Base-by-base conservation (phyloP, 371 early-diverging fungal species). In the Rhizopus delemar region DNA sequence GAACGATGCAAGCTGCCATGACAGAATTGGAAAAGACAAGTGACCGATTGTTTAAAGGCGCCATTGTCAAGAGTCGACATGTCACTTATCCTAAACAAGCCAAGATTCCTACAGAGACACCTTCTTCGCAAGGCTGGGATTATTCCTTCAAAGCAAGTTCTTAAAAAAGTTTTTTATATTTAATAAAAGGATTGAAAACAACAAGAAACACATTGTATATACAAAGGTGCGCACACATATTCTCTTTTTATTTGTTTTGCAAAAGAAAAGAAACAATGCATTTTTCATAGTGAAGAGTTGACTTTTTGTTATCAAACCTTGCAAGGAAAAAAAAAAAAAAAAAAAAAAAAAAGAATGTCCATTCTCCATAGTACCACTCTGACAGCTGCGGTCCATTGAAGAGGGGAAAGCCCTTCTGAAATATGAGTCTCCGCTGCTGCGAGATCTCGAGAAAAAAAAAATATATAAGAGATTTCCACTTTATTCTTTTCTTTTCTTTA, bases 101-200 rank as follows among this genome's bases (percentile, higher is more conserved):
- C 74, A 84, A 86, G 62, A 88, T 87, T 51, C 83, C 89, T 36
- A 87, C 89, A 4, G 90, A 90, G 62, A 90, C 90, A 22, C 89
- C 90, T 22, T 79, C 89, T 41, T 67, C 77, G 41, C 76, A 80
- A 68, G 82, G 84, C 56, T 90, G 90, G 90, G 81, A 90, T 65
- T 85, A 87, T 60, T 56, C 75, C n/a, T 78, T 70, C 66, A 81
- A 71, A 59, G 70, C 69, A 48, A 48, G 48, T 12, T 48, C 48
- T 29, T 7, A 48, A 28, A 28, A 48, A 29, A 48, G 12, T 7
- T 38, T 38, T 38, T 38, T 38, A 8, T 38, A 22, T 22, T 22
- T 22, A 22, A 22, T 22, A 22, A 22, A 22, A 22, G 22, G 22
- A 22, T 22, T 22, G 22, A 22, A 22, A 22, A 22, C 22, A 22